Base-by-base conservation (phyloP, 2,329 filamentous ascomycete genomes). In the Gnomoniopsis sp. region DNA sequence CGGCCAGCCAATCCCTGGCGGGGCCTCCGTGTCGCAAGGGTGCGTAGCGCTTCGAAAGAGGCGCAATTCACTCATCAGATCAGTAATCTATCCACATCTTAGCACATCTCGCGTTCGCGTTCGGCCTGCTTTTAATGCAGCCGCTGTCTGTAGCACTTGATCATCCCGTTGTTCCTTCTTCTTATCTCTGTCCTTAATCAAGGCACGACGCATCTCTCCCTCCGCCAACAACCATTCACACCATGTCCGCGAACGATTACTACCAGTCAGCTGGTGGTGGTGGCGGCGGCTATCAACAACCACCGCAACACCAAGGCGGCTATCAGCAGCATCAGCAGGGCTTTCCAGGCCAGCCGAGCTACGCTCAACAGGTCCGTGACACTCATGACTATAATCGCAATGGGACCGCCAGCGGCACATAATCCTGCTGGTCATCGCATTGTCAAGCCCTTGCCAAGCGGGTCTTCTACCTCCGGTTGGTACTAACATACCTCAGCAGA, bases 221-320 rank as follows among this genome's bases (percentile, higher is more conserved):
- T 19, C 48, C 17, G 19, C 21, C 22, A 49, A 12, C 34, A 53
- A 23, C 33, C 23, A 6, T 17, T 19, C 26, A 26, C 12, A 65
- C 62, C 63, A 65, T 63, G 57, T 66, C 64, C 53, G 63, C 64
- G 2, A 61, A 66, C 33, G 60, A 65, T 46, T 67, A 67, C 59
- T 66, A 65, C 58, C n/a, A 48, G 36, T 38, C 44, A 49, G 49
- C 30, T 14, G 57, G 55, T 17, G 59, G 53, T 26, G 53, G 58
- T 34, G 56, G 38, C 36, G 49, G 61, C 44, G 52, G 38, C 51
- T 33, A 44, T 36, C 56, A 59, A 11, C 60, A 59, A 7, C 59
- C 49, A 22, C 58, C 60, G 22, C 65, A 65, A n/a, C 61, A 67
- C 19, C 59, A 34, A 59, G 51, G 65, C 56, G 60, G 60, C n/a